Base-by-base conservation (phyloP, 2,329 filamentous ascomycete species). In the Hyphodiscus sp. region DNA sequence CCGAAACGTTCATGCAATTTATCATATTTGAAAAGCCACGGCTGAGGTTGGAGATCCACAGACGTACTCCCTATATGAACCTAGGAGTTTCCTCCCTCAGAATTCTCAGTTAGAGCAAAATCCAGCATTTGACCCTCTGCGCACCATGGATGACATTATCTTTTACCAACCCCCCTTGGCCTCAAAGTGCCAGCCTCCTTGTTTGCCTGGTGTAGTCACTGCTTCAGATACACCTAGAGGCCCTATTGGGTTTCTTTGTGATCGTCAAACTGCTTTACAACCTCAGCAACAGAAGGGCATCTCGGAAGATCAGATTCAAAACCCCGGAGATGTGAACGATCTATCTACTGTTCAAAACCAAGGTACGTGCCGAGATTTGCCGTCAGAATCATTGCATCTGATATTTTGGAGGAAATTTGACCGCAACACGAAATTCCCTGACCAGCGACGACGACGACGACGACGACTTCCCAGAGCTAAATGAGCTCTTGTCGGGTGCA, bases 281-380 rank as follows among this genome's bases (percentile, higher is more conserved):
- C 23, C 8, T 8, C 3, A 8, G 4, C 23, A 26, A 26, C 23
- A 26, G 4, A 26, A 26, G 3, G 23, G 23, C 3, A 26, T 8
- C 23, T 26, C 8, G 23, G 8, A 26, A 4, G 23, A 26, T 26
- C 23, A 26, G 23, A 26, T 26, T 26, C 23, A 26, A 26, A 26
- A 26, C 3, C 8, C 23, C 23, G 23, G 23, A 26, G 23, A 26
- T 26, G 23, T 26, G 8, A 26, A 8, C 23, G 23, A 26, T 8
- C 23, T 26, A 26, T 26, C 23, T 26, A 8, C 23, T 26, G 3
- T 26, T 26, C 23, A 3, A 26, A 47, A 51, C 33, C 38, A 53
- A 56, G 49, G 56, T 58, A 58, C 23, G 50, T 58, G 44, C 48
- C 33, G 29, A 47, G 46, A 53, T 53, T 55, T 51, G n/a, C 23